Evolutionary conservation across 176 grass and related monocot genomes (phyloP), one percentile per base, ranked within the genome.

Genomic region (Phoenix dactylifera): DNA sequence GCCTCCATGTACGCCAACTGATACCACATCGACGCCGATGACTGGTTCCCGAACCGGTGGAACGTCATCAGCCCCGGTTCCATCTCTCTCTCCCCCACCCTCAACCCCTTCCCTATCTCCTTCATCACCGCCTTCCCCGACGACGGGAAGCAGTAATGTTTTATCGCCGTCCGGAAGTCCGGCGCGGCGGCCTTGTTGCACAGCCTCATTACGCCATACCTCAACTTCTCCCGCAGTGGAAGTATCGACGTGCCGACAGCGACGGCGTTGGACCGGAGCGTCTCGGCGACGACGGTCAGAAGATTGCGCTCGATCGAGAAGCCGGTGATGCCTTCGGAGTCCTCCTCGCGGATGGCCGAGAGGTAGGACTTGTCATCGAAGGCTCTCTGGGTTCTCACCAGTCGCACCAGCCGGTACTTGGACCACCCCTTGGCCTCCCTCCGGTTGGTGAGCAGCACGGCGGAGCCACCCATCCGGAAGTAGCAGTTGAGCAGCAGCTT

Each of bases 31-130:
- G 85, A 95, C 64, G 89, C 64, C 32, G 81, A 73, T n/a, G 89
- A 88, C 75, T 88, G 85, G 85, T 95, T 95, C 3, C 89, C 89
- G 66, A 78, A 95, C 49, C 81, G 81, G 75, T 85, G 85, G 72
- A 95, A 88, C 62, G 85, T 79, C 68, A 74, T 78, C 7, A 88
- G 62, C 53, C 79, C 81, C 57, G 89, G 81, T 75, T 95, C 89
- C 50, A 82, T 71, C 62, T 81, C 85, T 4, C 15, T 53, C 55
- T 77, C 85, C 3, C 70, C 59, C 15, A 85, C 55, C 57, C 78
- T 78, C n/a, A 95, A 79, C 15, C 81, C 81, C 70, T 74, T 77
- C 12, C 72, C 78, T 1, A 95, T 58, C 51, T 74, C 67, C 76
- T 67, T 63, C 51, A 95, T 88, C 64, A 85, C 75, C 54, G 83